Evolutionary conservation across 148 eudicot genomes (phyloP), one percentile per base, ranked within the genome.

Genomic region (Beta vulgaris): DNA sequence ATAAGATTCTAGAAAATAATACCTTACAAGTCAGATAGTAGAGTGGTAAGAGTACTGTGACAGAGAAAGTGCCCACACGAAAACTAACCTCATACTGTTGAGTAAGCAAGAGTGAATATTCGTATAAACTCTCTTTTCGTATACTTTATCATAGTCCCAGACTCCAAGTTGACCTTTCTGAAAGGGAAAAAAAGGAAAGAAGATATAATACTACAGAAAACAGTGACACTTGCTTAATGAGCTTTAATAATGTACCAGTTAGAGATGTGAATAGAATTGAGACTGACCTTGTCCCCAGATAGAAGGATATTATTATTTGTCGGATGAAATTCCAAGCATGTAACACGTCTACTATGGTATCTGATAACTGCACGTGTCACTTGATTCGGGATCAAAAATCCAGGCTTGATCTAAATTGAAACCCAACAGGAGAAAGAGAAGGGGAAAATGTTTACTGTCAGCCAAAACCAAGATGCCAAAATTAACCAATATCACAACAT

Each of bases 151-250:
- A 73, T 74, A 95, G 81, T 95, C 99, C 99, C 97, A 95, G 26
- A 95, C 90, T 79, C 99, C 99, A 81, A 95, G 92, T 84, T 95
- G 99, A 74, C 99, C 99, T 91, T 92, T 95, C 99, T 95, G 73
- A 73, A 34, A 23, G 65, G 26, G 66, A 49, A 29, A 79, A 68
- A 43, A 73, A 49, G 32, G 34, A 34, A 44, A 43, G n/a, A 13
- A 63, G 51, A 9, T 26, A 12, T 70, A 51, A 8, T 62, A 66
- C 34, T 12, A 36, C 0, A 19, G 4, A 67, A 0, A 72, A 54
- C 61, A 76, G 16, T 26, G 31, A 58, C 1, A 75, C 40, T 60
- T 26, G 14, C 19, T n/a, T 28, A 40, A 69, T 36, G 37, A 8
- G n/a, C 51, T 25, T 21, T 57, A 25, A 62, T 2, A 54, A 63